Percentiles rank a stretch among this genome's conserved stretches.
Evolutionary conservation across 805 yeast genomes (phyloP).

Genomic region (Cyberlindnera bimundalis): DNA sequence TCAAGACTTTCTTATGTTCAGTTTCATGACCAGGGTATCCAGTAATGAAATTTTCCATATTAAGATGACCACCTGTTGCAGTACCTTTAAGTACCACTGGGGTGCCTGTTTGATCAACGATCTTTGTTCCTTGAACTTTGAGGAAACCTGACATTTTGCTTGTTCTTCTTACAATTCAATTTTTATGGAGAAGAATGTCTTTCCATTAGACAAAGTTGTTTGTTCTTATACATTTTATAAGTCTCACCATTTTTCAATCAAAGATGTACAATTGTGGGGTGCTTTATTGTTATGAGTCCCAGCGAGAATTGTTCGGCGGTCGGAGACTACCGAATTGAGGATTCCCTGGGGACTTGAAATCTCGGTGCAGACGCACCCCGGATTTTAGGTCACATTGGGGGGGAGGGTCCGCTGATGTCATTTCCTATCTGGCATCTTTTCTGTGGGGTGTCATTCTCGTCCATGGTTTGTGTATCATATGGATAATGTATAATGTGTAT

Average conservation of each 20-base stretch:
- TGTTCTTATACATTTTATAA: too few relatives aligned
- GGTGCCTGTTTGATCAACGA: conserved; percentile 39
- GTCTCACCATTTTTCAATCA: not conserved
- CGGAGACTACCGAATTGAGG: not conserved
- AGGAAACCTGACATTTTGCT: conserved; percentile 30
- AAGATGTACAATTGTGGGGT: not conserved
- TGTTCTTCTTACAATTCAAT: not conserved
- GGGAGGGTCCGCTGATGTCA: too few relatives aligned
- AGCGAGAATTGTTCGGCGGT: not conserved
- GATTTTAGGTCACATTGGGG: not conserved
- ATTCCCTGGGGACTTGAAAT: not conserved
- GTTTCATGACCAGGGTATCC: conserved; percentile 54
- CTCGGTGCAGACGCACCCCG: not conserved
- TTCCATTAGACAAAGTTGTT: too few relatives aligned
- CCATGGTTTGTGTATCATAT: too few relatives aligned
- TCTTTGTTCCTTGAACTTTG: conserved; percentile 44
- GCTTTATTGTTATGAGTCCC: not conserved
- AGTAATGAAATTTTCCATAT: conserved; percentile 55
- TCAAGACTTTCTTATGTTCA: conserved; percentile 43
- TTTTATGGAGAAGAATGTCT: too few relatives aligned
- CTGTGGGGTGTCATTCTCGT: too few relatives aligned
- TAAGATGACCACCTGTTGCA: conserved; percentile 48
- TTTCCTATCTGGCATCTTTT: too few relatives aligned
- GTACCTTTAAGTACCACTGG: conserved; percentile 45
- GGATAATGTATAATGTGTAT: too few relatives aligned